A percentile compares a stretch with the other conserved stretches of the same genome.
phyloP scores from a whole-genome alignment of 345 rosid genomes.

The Sonneratia alba region DNA sequence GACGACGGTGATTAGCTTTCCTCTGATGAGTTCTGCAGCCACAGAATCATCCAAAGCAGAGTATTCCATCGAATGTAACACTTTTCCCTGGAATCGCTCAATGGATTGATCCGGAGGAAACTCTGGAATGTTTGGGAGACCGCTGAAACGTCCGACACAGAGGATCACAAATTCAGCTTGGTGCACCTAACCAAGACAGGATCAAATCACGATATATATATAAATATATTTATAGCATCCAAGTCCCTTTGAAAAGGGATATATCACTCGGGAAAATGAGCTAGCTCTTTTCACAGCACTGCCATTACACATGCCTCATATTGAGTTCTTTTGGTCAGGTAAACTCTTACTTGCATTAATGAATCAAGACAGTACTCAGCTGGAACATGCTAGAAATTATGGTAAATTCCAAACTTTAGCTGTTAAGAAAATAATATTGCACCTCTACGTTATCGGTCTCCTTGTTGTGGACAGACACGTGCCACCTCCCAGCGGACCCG shows the following conservation, averaged over 20 bases:
- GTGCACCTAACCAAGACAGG: background rate
- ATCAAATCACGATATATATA: background rate
- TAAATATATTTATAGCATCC: background rate
- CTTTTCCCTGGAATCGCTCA: slow-evolving; percentile 24
- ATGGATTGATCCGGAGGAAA: slow-evolving; percentile 18
- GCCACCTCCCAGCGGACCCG: slow-evolving; percentile 31
- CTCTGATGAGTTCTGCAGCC: slow-evolving; percentile 18
- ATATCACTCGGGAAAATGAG: too few relatives aligned
- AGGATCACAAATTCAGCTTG: slow-evolving; percentile 24
- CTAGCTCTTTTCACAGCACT: too few relatives aligned
- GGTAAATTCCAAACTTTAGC: slow-evolving; percentile 5
- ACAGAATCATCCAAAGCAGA: slow-evolving; percentile 12
- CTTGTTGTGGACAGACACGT: slow-evolving; percentile 17
- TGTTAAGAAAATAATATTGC: slow-evolving; percentile 15
- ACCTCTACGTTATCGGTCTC: slow-evolving; percentile 14
- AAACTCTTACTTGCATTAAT: too few relatives aligned
- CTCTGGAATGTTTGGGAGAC: slow-evolving; percentile 25
- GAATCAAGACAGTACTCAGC: background rate
- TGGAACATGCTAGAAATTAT: too few relatives aligned
- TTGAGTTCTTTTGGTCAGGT: too few relatives aligned
- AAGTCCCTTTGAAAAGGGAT: background rate
- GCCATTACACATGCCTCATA: too few relatives aligned
- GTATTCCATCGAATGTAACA: slow-evolving; percentile 31
- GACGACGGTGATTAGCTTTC: slow-evolving; percentile 20
- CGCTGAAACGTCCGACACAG: slow-evolving; percentile 15